These are phyloP conservation scores for Hypholoma fasciculare DNA, from an alignment of 768 basidiomycete species.

Conservation along the genomic window DNA sequence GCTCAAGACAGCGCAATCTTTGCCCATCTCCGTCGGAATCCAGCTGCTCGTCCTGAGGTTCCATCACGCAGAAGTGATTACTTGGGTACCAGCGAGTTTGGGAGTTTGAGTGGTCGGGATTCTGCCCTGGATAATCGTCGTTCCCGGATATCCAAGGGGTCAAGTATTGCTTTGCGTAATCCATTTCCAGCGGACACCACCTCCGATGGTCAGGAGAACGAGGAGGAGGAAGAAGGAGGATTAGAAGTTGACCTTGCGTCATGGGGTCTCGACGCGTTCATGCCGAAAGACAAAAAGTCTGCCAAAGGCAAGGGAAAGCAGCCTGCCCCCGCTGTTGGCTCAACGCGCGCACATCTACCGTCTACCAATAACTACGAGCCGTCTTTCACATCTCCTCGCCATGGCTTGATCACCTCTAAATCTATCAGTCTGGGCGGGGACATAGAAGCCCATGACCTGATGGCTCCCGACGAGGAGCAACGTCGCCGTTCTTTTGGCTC, in stretches of 20 bases:
- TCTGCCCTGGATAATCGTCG: constrained; percentile 48
- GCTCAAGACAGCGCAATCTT: constrained; percentile 88
- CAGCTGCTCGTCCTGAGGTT: constrained; percentile 43
- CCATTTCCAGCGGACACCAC: constrained; percentile 71
- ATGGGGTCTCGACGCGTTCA: constrained; percentile 81
- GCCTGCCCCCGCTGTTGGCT: constrained; percentile 33
- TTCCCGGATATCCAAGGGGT: constrained; percentile 56
- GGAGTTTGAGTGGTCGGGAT: constrained; percentile 43
- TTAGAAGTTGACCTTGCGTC: constrained; percentile 80
- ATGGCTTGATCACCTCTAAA: constrained; percentile 45
- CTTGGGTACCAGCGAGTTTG: constrained; percentile 63
- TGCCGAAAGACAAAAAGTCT: constrained; percentile 65
- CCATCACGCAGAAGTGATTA: constrained; percentile 60
- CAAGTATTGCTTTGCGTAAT: constrained; percentile 67
- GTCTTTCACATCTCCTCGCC: constrained; percentile 29
- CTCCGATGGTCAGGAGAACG: constrained; percentile 54
- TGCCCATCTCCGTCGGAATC: constrained; percentile 66
- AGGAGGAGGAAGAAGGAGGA: constrained; percentile 35
- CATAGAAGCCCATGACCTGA: constrained; percentile 44
- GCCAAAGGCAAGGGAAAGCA: constrained; percentile 46
- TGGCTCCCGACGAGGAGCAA: constrained; percentile 10
- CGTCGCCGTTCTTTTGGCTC: constrained; percentile 62
- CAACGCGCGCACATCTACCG: constrained; percentile 44
- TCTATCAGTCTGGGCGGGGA: constrained; percentile 68
- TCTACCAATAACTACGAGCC: constrained; percentile 42